Conservation (phyloP, 441 rosid species). For the Melastoma candidum region DNA sequence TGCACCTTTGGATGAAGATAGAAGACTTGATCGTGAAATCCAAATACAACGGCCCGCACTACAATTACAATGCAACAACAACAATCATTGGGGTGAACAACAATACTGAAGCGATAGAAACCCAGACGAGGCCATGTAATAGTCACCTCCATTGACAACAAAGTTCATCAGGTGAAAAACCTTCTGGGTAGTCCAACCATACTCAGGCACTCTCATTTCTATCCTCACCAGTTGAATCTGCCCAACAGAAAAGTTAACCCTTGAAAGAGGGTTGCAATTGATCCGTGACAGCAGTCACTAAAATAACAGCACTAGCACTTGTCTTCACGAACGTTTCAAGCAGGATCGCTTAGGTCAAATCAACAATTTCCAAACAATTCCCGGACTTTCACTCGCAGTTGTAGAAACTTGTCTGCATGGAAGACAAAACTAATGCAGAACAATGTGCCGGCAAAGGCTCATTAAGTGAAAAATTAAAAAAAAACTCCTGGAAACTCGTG, state of each 20-base stretch:
- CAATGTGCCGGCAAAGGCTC: no score
- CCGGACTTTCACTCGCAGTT: no score
- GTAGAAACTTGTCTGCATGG: no score
- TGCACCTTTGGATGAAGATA: slow-evolving; percentile 44
- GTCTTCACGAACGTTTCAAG: background rate
- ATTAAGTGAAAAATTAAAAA: no score
- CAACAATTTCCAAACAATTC: no score
- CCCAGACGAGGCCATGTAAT: background rate
- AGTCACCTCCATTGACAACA: slow-evolving; percentile 15
- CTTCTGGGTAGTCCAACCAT: slow-evolving; percentile 19
- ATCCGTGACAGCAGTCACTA: background rate
- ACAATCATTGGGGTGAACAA: background rate
- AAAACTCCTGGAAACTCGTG: no score
- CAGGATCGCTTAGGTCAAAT: no score
- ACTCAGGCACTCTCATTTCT: slow-evolving; percentile 15
- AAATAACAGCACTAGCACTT: background rate
- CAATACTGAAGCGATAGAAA: background rate
- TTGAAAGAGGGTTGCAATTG: no score
- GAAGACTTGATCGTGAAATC: slow-evolving; percentile 74
- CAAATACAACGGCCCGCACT: slow-evolving; percentile 52
- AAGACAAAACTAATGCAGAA: no score
- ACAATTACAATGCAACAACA: slow-evolving; percentile 1
- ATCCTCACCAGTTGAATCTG: slow-evolving; percentile 16
- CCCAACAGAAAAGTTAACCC: background rate
- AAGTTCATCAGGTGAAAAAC: slow-evolving; percentile 19